phyloP scores from a whole-genome alignment of 2,329 filamentous ascomycete genomes.

The Talaromyces verruculosus region DNA sequence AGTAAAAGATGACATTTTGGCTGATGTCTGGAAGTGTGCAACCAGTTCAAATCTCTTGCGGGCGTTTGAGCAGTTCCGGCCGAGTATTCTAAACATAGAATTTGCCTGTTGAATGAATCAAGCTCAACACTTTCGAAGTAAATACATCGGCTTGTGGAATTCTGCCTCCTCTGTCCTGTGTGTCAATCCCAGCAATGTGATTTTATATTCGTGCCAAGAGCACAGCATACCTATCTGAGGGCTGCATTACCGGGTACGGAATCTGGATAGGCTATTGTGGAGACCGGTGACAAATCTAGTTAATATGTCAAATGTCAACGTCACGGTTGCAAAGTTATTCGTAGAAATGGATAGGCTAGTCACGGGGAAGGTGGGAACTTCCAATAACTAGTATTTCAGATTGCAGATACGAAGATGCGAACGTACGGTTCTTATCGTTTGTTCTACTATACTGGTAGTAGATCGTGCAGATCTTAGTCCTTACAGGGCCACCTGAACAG shows the following conservation, averaged over 20 bases:
- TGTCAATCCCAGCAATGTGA: not conserved
- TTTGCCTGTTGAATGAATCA: not conserved
- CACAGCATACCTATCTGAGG: not conserved
- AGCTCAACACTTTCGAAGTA: not conserved
- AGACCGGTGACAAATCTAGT: not conserved
- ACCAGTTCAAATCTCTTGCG: constrained; percentile 1
- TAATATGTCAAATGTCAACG: not conserved
- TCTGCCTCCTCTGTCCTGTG: not conserved
- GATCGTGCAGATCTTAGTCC: not conserved
- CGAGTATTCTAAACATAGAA: not conserved
- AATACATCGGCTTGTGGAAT: not conserved
- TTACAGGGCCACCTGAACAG: not conserved
- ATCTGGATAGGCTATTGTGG: not conserved
- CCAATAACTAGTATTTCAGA: not conserved
- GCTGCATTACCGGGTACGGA: not conserved
- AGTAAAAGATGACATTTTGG: constrained; percentile 13
- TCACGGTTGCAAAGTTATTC: not conserved
- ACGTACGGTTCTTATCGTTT: not conserved
- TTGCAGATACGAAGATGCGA: not conserved
- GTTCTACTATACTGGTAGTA: not conserved
- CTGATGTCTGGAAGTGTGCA: not conserved
- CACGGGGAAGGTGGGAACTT: not conserved
- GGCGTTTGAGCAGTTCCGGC: constrained; percentile 3
- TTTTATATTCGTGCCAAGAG: constrained; percentile 3
- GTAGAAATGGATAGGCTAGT: not conserved